Base-by-base conservation (phyloP, 1,284 basidiomycete species). In the Dichomitus squalens region DNA sequence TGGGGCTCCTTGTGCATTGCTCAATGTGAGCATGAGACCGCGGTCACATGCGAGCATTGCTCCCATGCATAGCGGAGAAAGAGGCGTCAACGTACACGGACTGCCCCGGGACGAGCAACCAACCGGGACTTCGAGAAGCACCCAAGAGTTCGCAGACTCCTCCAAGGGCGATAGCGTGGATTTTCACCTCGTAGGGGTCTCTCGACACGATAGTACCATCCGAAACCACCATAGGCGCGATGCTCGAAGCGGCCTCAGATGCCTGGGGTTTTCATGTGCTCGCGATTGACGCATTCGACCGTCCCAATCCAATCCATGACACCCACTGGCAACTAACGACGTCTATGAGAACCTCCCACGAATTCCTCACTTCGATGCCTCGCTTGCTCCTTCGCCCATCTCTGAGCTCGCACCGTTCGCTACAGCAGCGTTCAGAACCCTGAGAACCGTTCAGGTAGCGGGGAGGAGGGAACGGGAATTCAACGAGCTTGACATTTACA, bases 291-390 rank as follows among this genome's bases (percentile, higher is more conserved):
- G 35, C 54, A 58, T 14, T 54, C 52, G 20, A 58, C 14, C 12
- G 31, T 27, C 35, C 40, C 43, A 11, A 58, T 34, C 20, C n/a
- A n/a, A n/a, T 49, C 48, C 29, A 23, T 20, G n/a, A 49, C 49
- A 5, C 57, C 57, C n/a, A 51, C 43, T 3, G n/a, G n/a, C n/a
- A n/a, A n/a, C n/a, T 14, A 27, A 2, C 36, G 47, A 11, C 57
- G 57, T 6, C 25, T 20, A 14, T 14, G 21, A 34, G 54, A 16
- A 3, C 57, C 57, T 4, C 25, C 14, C 3, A 54, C 48, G 34
- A 58, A n/a, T 23, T 47, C 49, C 41, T 41, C 31, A 54, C 36
- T 21, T 54, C 57, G 31, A 58, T 34, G 23, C 48, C 49, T 6
- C 48, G 52, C 35, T 38, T 47, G 4, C 52, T 29, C 52, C 35